Evolutionary conservation across 108 stramenopile genomes (phyloP).

Genomic region (Fistulifera solaris): DNA sequence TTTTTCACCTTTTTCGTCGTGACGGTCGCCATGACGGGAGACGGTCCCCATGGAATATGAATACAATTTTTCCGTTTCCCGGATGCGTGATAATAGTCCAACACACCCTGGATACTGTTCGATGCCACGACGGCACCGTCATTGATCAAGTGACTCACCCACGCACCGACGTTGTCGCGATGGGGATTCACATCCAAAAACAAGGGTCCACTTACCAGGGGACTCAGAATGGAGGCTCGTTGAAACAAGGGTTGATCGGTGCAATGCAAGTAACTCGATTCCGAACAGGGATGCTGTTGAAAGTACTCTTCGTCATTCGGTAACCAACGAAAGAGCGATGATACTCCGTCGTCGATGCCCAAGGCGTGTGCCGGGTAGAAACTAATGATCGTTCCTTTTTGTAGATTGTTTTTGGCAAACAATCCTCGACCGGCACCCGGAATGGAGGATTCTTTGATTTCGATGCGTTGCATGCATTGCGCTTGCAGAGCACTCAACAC

Average conservation of each 20-base stretch:
- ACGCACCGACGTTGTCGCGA: slow-evolving; percentile 12
- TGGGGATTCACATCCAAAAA: slow-evolving; percentile 38
- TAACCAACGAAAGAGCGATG: slow-evolving; percentile 1
- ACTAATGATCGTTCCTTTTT: slow-evolving; percentile 27
- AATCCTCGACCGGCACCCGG: slow-evolving; percentile 34
- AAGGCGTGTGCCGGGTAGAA: slow-evolving; percentile 40
- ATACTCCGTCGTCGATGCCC: slow-evolving; percentile 24
- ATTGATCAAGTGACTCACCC: slow-evolving; percentile 30
- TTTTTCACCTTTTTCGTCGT: slow-evolving; percentile 20
- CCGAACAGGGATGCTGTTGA: not conserved
- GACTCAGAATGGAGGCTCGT: slow-evolving; percentile 5
- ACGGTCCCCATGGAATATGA: slow-evolving; percentile 21
- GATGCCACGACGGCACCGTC: slow-evolving; percentile 26
- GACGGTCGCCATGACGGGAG: slow-evolving; percentile 15
- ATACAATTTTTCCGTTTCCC: slow-evolving; percentile 22
- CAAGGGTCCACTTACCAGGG: slow-evolving; percentile 11
- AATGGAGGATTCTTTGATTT: slow-evolving; percentile 22
- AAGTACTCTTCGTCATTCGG: slow-evolving; percentile 7
- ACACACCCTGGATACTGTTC: slow-evolving; percentile 20
- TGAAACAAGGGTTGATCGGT: slow-evolving; percentile 23
- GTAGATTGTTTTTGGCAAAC: slow-evolving; percentile 43
- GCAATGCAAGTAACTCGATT: slow-evolving; percentile 24
- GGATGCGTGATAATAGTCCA: slow-evolving; percentile 22
- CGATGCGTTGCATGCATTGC: not conserved
- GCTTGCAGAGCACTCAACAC: not conserved